phyloP scores from a whole-genome alignment of 306 rosid species.

The Datisca glomerata region DNA sequence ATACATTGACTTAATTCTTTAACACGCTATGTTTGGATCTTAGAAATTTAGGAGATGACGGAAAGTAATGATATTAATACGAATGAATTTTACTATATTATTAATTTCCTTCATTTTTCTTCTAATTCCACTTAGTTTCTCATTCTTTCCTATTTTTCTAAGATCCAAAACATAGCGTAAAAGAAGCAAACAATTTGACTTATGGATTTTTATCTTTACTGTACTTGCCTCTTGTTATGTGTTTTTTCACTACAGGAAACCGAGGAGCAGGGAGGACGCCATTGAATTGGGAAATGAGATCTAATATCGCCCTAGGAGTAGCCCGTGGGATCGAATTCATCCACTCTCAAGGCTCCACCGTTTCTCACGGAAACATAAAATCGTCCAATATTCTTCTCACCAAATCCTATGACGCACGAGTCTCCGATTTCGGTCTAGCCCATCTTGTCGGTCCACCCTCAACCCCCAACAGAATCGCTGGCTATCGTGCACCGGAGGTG shows the following conservation, averaged over 20 bases:
- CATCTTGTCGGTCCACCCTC: constrained; percentile 60
- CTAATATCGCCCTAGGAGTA: constrained; percentile 48
- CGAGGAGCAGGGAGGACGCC: constrained; percentile 54
- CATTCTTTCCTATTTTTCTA: too few species aligned
- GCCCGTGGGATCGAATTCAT: constrained; percentile 45
- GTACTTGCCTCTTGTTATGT: constrained; percentile 1
- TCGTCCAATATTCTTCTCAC: constrained; percentile 55
- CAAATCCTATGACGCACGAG: constrained; percentile 43
- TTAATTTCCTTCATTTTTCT: too few species aligned
- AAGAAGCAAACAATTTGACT: too few species aligned
- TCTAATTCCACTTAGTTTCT: too few species aligned
- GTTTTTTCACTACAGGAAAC: constrained; percentile 34
- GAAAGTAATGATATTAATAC: too few species aligned
- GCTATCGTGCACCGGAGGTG: constrained; percentile 65
- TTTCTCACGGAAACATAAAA: constrained; percentile 59
- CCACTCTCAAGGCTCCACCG: constrained; percentile 42
- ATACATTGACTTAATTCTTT: too few species aligned
- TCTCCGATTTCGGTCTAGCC: constrained; percentile 55
- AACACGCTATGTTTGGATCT: too few species aligned
- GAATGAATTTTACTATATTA: too few species aligned
- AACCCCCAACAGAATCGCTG: constrained; percentile 44
- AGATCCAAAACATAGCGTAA: too few species aligned
- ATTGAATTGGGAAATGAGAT: constrained; percentile 50
- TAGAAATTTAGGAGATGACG: too few species aligned
- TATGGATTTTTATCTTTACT: too few species aligned